Evolutionary conservation across 352 stramenopile species (phyloP), one percentile per base, ranked within the genome.

Genomic region (Phytophthora sansomeana): DNA sequence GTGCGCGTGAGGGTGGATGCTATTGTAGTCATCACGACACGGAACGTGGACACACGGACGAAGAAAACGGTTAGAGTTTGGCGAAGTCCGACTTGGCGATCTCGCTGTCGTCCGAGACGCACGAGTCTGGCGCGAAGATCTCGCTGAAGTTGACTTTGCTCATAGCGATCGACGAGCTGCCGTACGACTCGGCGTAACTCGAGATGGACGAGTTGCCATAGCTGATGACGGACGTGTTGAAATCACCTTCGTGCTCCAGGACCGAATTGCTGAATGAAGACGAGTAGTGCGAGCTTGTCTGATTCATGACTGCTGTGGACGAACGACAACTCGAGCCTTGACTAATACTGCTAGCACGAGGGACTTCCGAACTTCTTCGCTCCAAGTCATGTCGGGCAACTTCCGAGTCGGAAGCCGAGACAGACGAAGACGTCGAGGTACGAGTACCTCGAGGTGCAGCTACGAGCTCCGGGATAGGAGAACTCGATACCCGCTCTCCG

Each of bases 111-210:
- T 85, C 62, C n/a, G 74, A 82, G 30, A 72, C 64, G 50, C 57
- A 75, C 30, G 71, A 84, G 17, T 78, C 73, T 1, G 66, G 53
- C 6, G 50, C 58, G 55, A 79, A 87, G 63, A 85, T 80, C 63
- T 90, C 81, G 51, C 83, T 92, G 60, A 90, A 90, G 67, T 89
- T 80, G 57, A 89, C 76, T n/a, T 80, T 74, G 50, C 81, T 90
- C 66, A 87, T 73, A 52, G 73, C 49, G 29, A 79, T 78, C 21
- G 79, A 77, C n/a, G 66, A 88, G 66, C 71, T 80, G 47, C 81
- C 77, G 32, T 80, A 75, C 32, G 78, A 87, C 44, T 86, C 72
- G 39, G 77, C 38, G 48, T 58, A 69, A 59, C 59, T 75, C 16
- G 65, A 69, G 26, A 77, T 67, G 57, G 71, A 75, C 16, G 54